These are phyloP conservation scores for Leucocoprinus birnbaumii DNA, from an alignment of 768 basidiomycete species.

Conservation along the genomic window DNA sequence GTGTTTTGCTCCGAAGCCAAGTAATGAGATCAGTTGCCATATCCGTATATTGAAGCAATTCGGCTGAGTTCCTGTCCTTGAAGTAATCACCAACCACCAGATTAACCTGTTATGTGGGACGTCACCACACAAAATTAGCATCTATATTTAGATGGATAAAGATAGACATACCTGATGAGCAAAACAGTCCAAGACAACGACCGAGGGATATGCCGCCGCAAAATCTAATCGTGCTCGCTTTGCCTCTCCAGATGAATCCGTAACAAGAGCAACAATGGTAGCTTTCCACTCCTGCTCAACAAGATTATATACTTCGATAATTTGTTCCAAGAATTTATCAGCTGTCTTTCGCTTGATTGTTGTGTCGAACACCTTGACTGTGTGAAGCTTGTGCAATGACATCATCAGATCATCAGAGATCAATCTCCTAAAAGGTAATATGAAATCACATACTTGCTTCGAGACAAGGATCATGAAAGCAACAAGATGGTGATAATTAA, in stretches of 20 bases:
- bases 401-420: conserved; percentile 1
- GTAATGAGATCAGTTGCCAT: conserved; percentile 19
- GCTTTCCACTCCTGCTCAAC: conserved; percentile 24
- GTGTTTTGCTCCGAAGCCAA: conserved; percentile 32
- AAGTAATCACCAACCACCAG: conserved; percentile 33
- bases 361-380: conserved; percentile 27
- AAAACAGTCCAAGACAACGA: conserved; percentile 21
- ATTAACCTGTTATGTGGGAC: conserved; percentile 18
- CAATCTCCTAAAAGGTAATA: not conserved
- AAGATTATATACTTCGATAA: conserved; percentile 15
- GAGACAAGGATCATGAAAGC: conserved; percentile 25
- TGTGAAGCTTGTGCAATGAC: conserved; percentile 21
- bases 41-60: conserved; percentile 17
- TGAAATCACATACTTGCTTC: conserved; percentile 1
- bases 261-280: conserved; percentile 24
- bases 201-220: conserved; percentile 2
- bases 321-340: conserved; percentile 22
- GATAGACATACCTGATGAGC: conserved; percentile 21
- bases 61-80: conserved; percentile 7
- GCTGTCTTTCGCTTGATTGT: conserved; percentile 28
- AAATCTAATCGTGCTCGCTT: conserved; percentile 19
- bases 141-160: not conserved
- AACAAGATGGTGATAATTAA: conserved; percentile 27
- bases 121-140: no score
- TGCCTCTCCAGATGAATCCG: conserved; percentile 34